phyloP scores from a whole-genome alignment of 2,329 filamentous ascomycete species.

The Sporothrix luriei region DNA sequence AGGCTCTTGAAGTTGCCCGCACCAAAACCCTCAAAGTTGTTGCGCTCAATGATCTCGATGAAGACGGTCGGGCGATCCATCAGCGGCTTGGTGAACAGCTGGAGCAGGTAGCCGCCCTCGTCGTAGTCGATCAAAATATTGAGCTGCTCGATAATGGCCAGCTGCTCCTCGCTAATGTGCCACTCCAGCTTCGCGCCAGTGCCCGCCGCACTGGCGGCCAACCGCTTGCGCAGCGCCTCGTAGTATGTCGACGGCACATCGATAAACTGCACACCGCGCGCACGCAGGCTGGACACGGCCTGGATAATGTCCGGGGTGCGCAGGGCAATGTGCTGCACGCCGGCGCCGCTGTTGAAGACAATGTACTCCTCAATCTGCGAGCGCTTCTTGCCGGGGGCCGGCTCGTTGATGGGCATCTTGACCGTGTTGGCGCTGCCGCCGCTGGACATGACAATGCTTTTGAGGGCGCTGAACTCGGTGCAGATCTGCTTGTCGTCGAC shows the following conservation, averaged over 20 bases:
- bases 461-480: slow-evolving; percentile 88
- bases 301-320: slow-evolving; percentile 78
- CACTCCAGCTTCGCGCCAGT: slow-evolving; percentile 47
- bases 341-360: slow-evolving; percentile 83
- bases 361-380: slow-evolving; percentile 94
- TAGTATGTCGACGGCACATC: slow-evolving; percentile 87
- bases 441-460: slow-evolving; percentile 86
- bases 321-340: slow-evolving; percentile 92
- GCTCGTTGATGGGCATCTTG: slow-evolving; percentile 99
- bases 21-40: slow-evolving; percentile 88
- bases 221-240: slow-evolving; percentile 69
- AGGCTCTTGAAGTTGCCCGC: slow-evolving; percentile 94
- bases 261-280: slow-evolving; percentile 92
- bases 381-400: slow-evolving; percentile 84
- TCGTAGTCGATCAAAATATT: slow-evolving; percentile 96
- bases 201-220: slow-evolving; percentile 53
- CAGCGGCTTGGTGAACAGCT: slow-evolving; percentile 80
- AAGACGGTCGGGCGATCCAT: slow-evolving; percentile 96
- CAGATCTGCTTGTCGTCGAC: slow-evolving; percentile 92
- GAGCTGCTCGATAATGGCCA: slow-evolving; percentile 72
- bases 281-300: slow-evolving; percentile 74
- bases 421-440: slow-evolving; percentile 78
- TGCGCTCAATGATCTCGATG: slow-evolving; percentile 91
- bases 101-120: slow-evolving; percentile 80
- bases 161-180: slow-evolving; percentile 71